A percentile compares a stretch with the other conserved stretches of the same genome.
phyloP scores from a whole-genome alignment of 2,329 filamentous ascomycete species.

The Volutella citrinella region DNA sequence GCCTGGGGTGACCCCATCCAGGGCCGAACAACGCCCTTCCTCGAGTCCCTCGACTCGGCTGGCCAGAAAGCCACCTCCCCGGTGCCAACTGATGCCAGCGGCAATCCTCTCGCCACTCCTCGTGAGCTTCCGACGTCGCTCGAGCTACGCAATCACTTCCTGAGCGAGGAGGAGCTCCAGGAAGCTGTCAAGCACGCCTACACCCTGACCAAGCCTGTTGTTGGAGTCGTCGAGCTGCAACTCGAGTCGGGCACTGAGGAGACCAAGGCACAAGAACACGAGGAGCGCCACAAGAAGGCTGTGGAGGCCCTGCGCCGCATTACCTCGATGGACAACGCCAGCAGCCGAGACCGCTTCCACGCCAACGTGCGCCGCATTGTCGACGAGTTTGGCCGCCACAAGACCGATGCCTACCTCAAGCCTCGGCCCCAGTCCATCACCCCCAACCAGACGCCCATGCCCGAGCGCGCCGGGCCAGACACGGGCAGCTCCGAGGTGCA shows the following conservation, averaged over 20 bases:
- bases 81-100: slow-evolving; percentile 38
- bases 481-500: slow-evolving; percentile 98
- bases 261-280: slow-evolving; percentile 41
- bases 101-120: slow-evolving; percentile 36
- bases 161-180: slow-evolving; percentile 66
- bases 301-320: slow-evolving; percentile 77
- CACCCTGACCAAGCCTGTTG: slow-evolving; percentile 59
- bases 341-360: slow-evolving; percentile 72
- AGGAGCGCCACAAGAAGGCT: slow-evolving; percentile 62
- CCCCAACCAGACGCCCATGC: slow-evolving; percentile 38
- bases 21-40: slow-evolving; percentile 76
- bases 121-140: slow-evolving; percentile 44
- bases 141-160: slow-evolving; percentile 70
- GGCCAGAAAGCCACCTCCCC: slow-evolving; percentile 42
- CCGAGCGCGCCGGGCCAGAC: slow-evolving; percentile 74
- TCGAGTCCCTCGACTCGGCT: slow-evolving; percentile 74
- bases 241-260: slow-evolving; percentile 40
- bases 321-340: slow-evolving; percentile 71
- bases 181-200: slow-evolving; percentile 65
- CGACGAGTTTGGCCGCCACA: slow-evolving; percentile 84
- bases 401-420: slow-evolving; percentile 70
- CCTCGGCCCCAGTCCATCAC: slow-evolving; percentile 54
- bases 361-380: slow-evolving; percentile 84
- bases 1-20: slow-evolving; percentile 74
- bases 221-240: slow-evolving; percentile 32